Conservation (phyloP, 179 eudicot species). For the Silene noctiflora region DNA sequence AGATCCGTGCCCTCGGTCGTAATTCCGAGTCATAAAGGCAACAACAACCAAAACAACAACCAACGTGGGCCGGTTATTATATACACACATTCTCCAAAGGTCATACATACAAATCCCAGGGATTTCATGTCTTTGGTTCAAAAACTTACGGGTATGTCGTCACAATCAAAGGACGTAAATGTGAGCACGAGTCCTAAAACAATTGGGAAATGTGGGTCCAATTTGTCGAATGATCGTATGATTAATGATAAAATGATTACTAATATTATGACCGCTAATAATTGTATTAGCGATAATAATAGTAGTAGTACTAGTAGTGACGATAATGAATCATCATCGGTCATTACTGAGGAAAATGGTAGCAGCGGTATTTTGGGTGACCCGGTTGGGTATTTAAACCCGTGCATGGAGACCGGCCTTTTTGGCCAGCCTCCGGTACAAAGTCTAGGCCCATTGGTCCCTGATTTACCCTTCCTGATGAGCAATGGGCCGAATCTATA, state of each 20-base stretch:
- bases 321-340: slow-evolving; percentile 30
- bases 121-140: slow-evolving; percentile 76
- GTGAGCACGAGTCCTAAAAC: neutral
- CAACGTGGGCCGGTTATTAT: slow-evolving; percentile 61
- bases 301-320: slow-evolving; percentile 12
- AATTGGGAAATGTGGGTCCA: neutral
- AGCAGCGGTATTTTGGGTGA: slow-evolving; percentile 17
- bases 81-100: slow-evolving; percentile 68
- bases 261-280: neutral
- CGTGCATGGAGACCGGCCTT: neutral
- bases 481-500: neutral
- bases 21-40: slow-evolving; percentile 6
- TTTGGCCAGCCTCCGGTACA: neutral
- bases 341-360: slow-evolving; percentile 27
- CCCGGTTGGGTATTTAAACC: slow-evolving; percentile 8
- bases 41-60: slow-evolving; percentile 23
- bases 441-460: neutral
- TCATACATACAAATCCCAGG: slow-evolving; percentile 62
- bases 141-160: slow-evolving; percentile 59
- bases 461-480: slow-evolving; percentile 12
- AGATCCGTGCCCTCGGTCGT: slow-evolving; percentile 25
- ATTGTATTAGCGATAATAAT: neutral
- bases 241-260: neutral
- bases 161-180: slow-evolving; percentile 12
- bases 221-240: neutral